These are phyloP conservation scores for Hortaea sp. DNA, from an alignment of 2,329 filamentous ascomycete species.

Conservation along the genomic window DNA sequence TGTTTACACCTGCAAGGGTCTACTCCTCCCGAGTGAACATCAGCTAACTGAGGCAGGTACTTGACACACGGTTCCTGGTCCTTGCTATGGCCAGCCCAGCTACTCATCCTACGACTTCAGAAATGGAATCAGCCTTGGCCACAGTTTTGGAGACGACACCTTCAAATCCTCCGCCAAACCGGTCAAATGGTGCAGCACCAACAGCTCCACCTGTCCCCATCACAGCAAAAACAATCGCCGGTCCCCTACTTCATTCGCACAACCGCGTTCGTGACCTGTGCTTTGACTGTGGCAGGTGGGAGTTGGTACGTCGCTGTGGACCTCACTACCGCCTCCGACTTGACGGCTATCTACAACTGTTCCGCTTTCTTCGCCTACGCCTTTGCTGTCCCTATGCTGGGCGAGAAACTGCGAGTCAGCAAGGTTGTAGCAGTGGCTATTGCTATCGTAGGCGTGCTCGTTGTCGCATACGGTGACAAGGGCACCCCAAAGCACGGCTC, in stretches of 20 bases:
- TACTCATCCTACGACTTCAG: slow-evolving; percentile 69
- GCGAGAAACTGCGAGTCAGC: slow-evolving; percentile 71
- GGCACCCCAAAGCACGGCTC: slow-evolving; percentile 40
- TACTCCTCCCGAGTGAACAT: too few species aligned
- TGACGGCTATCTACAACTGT: slow-evolving; percentile 99
- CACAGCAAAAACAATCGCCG: slow-evolving; percentile 40
- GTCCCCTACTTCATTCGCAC: slow-evolving; percentile 67
- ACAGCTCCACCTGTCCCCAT: slow-evolving; percentile 54
- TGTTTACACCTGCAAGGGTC: background rate
- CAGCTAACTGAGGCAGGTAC: slow-evolving; percentile 40
- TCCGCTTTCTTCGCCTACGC: slow-evolving; percentile 97
- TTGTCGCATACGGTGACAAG: slow-evolving; percentile 88
- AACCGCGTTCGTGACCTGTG: slow-evolving; percentile 71
- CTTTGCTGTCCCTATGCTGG: slow-evolving; percentile 82
- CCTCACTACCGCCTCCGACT: slow-evolving; percentile 81
- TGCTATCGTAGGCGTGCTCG: slow-evolving; percentile 78
- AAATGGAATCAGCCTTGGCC: slow-evolving; percentile 70
- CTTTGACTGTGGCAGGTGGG: slow-evolving; percentile 79
- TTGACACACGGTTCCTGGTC: slow-evolving; percentile 92
- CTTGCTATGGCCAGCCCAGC: slow-evolving; percentile 76
- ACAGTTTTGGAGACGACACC: slow-evolving; percentile 72
- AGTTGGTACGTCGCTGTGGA: slow-evolving; percentile 95
- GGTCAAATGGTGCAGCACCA: slow-evolving; percentile 79
- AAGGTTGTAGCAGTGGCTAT: slow-evolving; percentile 81
- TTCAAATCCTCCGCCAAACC: slow-evolving; percentile 53